These are phyloP conservation scores for Coemansia sp. DNA, from an alignment of 192 early-diverging fungal species.

Conservation along the genomic window DNA sequence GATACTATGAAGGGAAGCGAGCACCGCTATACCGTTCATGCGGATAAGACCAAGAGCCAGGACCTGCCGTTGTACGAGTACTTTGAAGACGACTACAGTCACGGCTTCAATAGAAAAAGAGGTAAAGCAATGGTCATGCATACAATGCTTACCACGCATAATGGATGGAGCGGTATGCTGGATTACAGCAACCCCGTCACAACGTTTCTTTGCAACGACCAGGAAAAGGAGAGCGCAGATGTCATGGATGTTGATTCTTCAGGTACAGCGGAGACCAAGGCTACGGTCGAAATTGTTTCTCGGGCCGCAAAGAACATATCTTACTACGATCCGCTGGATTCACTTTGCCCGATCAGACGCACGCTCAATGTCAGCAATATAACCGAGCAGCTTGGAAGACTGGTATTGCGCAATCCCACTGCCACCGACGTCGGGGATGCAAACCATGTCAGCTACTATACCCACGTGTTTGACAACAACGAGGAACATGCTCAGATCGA, in stretches of 20 bases:
- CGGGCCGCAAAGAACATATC: background rate
- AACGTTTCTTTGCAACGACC: slow-evolving; percentile 7
- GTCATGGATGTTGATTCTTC: slow-evolving; percentile 6
- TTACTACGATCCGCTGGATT: slow-evolving; percentile 13
- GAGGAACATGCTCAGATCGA: background rate
- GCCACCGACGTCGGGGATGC: background rate
- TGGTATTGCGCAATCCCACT: background rate
- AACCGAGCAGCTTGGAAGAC: background rate
- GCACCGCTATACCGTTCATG: slow-evolving; percentile 6
- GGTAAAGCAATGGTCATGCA: background rate
- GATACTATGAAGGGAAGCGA: slow-evolving; percentile 22
- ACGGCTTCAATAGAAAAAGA: background rate
- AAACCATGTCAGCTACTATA: background rate
- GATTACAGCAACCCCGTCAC: slow-evolving; percentile 26
- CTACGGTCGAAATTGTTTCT: background rate
- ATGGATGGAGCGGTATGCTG: slow-evolving; percentile 1
- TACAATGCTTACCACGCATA: slow-evolving; percentile 33
- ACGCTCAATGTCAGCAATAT: slow-evolving; percentile 16
- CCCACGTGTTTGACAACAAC: background rate
- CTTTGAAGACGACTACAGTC: slow-evolving; percentile 22
- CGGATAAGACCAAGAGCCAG: background rate
- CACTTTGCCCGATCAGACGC: slow-evolving; percentile 13
- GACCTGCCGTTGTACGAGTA: background rate
- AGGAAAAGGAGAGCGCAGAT: background rate
- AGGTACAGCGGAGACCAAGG: background rate